phyloP scores from a whole-genome alignment of 345 rosid genomes.

The Moricandia arvensis region DNA sequence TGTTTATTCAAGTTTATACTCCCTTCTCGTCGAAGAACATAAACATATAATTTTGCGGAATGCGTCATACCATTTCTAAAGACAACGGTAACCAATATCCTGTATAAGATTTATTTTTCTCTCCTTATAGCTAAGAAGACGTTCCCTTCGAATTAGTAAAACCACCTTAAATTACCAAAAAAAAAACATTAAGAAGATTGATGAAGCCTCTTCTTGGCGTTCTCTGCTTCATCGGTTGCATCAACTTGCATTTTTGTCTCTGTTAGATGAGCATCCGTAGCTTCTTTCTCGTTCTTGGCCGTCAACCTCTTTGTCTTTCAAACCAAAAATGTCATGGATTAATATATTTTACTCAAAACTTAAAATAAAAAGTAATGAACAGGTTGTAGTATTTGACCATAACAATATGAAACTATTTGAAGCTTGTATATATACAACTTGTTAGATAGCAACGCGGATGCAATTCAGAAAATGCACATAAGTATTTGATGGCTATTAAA shows the following conservation, averaged over 20 bases:
- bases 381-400: background rate
- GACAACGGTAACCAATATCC: background rate
- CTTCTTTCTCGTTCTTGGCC: slow-evolving; percentile 62
- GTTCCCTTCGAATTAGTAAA: background rate
- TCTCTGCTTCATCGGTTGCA: slow-evolving; percentile 61
- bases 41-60: background rate
- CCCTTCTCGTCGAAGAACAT: slow-evolving; percentile 18
- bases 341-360: background rate
- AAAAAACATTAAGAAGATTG: slow-evolving; percentile 22
- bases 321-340: background rate
- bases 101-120: background rate
- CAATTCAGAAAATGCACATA: background rate
- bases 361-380: background rate
- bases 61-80: background rate
- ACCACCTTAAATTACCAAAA: background rate
- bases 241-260: slow-evolving; percentile 60
- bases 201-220: slow-evolving; percentile 46
- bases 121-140: background rate
- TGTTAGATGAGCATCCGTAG: slow-evolving; percentile 48
- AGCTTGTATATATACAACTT: background rate
- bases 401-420: background rate
- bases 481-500: background rate
- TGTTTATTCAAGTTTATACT: slow-evolving; percentile 14
- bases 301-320: slow-evolving; percentile 53
- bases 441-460: background rate